Conservation (phyloP, 129 eudicot species). For the Escallonia herrerae region DNA sequence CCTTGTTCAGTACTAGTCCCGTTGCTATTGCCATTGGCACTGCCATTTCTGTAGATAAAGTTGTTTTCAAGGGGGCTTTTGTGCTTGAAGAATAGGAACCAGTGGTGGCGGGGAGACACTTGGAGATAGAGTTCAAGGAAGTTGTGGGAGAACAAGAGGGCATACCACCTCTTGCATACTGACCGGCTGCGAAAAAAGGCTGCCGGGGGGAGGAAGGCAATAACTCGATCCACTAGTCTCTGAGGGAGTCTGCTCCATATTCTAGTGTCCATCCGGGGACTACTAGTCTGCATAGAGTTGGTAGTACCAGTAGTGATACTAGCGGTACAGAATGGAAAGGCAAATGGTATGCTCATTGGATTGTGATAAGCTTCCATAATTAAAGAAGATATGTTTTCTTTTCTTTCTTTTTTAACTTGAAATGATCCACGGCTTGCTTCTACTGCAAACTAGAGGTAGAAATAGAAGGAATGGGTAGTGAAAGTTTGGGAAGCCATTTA, state of each 20-base stretch:
- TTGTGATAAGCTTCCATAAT: conserved; percentile 71
- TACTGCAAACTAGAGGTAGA: neutral
- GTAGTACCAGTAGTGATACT: conserved; percentile 3
- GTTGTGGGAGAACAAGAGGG: conserved; percentile 56
- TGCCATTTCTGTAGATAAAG: conserved; percentile 29
- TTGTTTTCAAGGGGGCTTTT: conserved; percentile 21
- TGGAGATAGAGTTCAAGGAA: conserved; percentile 75
- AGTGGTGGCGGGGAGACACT: conserved; percentile 46
- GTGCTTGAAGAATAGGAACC: conserved; percentile 78
- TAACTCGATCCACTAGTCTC: conserved; percentile 57
- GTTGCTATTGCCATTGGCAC: conserved; percentile 7
- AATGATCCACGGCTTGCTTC: too few species aligned
- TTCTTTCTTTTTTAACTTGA: too few species aligned
- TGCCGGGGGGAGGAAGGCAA: conserved; percentile 80
- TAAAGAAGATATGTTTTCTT: neutral
- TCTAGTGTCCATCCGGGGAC: conserved; percentile 75
- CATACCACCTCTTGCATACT: conserved; percentile 83
- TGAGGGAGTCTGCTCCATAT: conserved; percentile 89
- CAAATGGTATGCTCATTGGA: conserved; percentile 35
- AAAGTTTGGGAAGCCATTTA: conserved; percentile 6
- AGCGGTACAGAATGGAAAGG: conserved; percentile 22
- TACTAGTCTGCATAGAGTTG: conserved; percentile 8
- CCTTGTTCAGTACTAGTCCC: conserved; percentile 26
- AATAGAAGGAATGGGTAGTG: neutral
- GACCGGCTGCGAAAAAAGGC: conserved; percentile 79